Evolutionary conservation across 177 flowering plant genomes (phyloP).

Genomic region (Vitis hybrid): DNA sequence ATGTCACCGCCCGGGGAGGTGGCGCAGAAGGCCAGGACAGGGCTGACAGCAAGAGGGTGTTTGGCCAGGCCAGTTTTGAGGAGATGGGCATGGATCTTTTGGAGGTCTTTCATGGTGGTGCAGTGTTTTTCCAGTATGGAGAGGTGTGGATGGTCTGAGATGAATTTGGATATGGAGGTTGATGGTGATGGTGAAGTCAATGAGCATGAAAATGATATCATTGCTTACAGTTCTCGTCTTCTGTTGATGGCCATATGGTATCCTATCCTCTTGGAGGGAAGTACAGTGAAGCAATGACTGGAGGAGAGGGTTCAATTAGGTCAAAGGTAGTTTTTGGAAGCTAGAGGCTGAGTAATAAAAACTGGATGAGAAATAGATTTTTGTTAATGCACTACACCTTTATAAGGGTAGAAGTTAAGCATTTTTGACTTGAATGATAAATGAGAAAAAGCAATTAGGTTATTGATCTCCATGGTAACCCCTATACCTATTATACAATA

Average conservation of each 20-base stretch:
- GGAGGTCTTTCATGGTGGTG: slow-evolving; percentile 61
- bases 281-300: neutral
- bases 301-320: neutral
- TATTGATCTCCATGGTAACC: too few relatives aligned
- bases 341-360: too few relatives aligned
- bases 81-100: slow-evolving; percentile 60
- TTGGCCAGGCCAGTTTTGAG: slow-evolving; percentile 64
- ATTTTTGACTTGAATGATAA: too few relatives aligned
- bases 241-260: neutral
- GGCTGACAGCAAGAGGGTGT: slow-evolving; percentile 51
- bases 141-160: slow-evolving; percentile 48
- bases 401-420: too few relatives aligned
- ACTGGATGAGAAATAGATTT: too few relatives aligned
- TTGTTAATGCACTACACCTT: too few relatives aligned
- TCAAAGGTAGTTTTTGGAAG: neutral
- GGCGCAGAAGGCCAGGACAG: slow-evolving; percentile 60
- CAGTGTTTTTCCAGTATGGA: slow-evolving; percentile 52
- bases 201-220: slow-evolving; percentile 27
- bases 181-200: slow-evolving; percentile 35
- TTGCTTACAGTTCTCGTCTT: slow-evolving; percentile 8
- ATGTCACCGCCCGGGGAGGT: slow-evolving; percentile 59
- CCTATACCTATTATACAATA: too few relatives aligned
- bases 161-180: slow-evolving; percentile 47
- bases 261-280: neutral
- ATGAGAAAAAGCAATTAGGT: too few relatives aligned